Percentiles rank a stretch among this genome's conserved stretches.
Evolutionary conservation across 305 asterid genomes (phyloP).

Genomic region (Fraxinus dipetala): DNA sequence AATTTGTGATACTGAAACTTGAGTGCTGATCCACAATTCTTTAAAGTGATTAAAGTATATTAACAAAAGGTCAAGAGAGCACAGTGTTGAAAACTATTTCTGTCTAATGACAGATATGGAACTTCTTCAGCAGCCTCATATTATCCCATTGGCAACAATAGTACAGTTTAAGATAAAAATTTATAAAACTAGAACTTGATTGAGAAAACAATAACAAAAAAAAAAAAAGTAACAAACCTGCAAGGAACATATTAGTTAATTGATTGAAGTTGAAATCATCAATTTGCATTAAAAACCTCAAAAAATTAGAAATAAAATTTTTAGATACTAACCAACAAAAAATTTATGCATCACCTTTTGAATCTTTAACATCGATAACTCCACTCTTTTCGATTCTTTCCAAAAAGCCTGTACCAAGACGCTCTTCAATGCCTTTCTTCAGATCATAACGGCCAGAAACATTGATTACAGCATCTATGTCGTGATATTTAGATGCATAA

Average conservation of each 20-base stretch:
- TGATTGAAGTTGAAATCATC: not conserved
- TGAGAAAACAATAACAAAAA: not conserved
- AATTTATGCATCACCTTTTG: constrained; percentile 26
- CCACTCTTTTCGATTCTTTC: constrained; percentile 38
- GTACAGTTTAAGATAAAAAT: not conserved
- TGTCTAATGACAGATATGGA: not conserved
- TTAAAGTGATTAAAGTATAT: not conserved
- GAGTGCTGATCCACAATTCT: not conserved
- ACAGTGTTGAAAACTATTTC: not conserved
- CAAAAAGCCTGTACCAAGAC: constrained; percentile 33
- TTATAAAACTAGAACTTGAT: not conserved
- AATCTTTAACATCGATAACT: constrained; percentile 26
- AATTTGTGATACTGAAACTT: not conserved
- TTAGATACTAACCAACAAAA: not conserved
- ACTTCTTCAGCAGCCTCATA: not conserved
- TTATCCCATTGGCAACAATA: not conserved
- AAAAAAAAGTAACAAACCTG: not conserved
- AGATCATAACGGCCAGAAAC: constrained; percentile 48
- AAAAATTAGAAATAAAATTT: not conserved
- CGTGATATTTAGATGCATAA: constrained; percentile 49
- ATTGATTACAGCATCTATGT: constrained; percentile 37
- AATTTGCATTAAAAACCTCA: not conserved
- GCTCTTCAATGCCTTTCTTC: constrained; percentile 41
- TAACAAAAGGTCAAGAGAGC: not conserved
- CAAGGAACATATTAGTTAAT: not conserved